Evolutionary conservation across 2,329 filamentous ascomycete species (phyloP), one percentile per base, ranked within the genome.

Genomic region (Fusarium albidum): DNA sequence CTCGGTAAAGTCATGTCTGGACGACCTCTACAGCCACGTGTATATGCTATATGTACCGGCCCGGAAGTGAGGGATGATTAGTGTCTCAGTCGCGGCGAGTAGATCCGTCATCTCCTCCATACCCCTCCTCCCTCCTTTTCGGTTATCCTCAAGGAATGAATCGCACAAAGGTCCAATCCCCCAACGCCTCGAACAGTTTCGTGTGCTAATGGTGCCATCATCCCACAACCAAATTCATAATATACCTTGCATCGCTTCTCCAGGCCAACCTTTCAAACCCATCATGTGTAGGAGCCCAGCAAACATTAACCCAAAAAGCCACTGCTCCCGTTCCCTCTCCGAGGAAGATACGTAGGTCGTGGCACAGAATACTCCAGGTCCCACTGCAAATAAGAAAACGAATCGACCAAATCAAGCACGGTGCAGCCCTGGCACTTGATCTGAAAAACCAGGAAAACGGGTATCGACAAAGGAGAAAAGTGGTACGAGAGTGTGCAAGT

Each of bases 151-250:
- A 33, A 52, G 29, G 50, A 35, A 54, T 32, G 54, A 57, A 35
- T 55, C 42, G 46, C 52, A 55, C 38, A 57, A 63, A 55, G 21
- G 44, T 44, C 45, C 17, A 64, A 61, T 44, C 60, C 34, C 37
- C 39, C 42, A 70, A 68, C 64, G 65, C 64, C 66, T 59, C 56
- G 56, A 64, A 68, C 57, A 68, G 53, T 52, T 55, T 64, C 63
- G 59, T 64, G 50, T 66, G 55, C 54, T 56, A 55, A 61, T 67
- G 57, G 21, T 21, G 7, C 21, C 67, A 64, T 54, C 52, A 57
- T 61, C 57, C 27, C 49, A 55, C 45, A 55, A 55, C 43, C 53
- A 58, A 48, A 51, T 60, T 69, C 73, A 76, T 49, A 41, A 76
- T 49, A 41, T 51, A 51, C 55, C 51, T 59, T 34, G 33, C 54